Conservation (phyloP, 2,329 filamentous ascomycete species). For the Arthrinium puccinioides region DNA sequence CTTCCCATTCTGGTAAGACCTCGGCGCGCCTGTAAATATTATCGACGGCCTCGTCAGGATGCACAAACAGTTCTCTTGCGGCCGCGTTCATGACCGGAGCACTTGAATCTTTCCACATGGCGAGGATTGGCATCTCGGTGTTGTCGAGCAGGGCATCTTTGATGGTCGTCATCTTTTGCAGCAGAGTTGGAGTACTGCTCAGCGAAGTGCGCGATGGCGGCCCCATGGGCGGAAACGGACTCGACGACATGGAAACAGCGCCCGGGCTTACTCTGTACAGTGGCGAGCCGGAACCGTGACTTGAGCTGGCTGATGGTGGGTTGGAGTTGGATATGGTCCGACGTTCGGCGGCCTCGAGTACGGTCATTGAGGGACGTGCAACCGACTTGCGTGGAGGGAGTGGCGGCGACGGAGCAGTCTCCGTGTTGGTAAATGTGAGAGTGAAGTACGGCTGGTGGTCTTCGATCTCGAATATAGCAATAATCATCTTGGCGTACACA, state of each 20-base stretch:
- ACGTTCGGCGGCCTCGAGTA: conserved; percentile 37
- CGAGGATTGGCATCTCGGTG: conserved; percentile 66
- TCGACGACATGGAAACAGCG: conserved; percentile 43
- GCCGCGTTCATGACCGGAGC: conserved; percentile 69
- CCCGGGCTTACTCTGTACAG: conserved; percentile 42
- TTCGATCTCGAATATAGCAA: conserved; percentile 65
- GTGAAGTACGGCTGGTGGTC: conserved; percentile 64
- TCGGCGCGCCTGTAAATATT: conserved; percentile 33
- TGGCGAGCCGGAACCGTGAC: conserved; percentile 38
- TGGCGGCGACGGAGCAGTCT: conserved; percentile 27
- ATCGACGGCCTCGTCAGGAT: conserved; percentile 30
- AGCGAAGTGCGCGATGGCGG: conserved; percentile 50
- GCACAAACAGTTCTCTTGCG: conserved; percentile 43
- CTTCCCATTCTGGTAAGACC: conserved; percentile 50
- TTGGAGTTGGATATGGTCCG: conserved; percentile 36
- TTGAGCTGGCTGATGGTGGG: conserved; percentile 39
- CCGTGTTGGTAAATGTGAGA: conserved; percentile 63
- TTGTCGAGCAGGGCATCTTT: conserved; percentile 73
- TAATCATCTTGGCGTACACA: conserved; percentile 65
- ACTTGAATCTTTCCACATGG: conserved; percentile 75
- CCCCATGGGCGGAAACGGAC: conserved; percentile 59
- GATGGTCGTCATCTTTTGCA: conserved; percentile 67
- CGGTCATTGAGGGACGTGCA: conserved; percentile 25
- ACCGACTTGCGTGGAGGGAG: conserved; percentile 28
- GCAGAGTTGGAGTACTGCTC: conserved; percentile 54